phyloP scores from a whole-genome alignment of 176 grass and related monocot genomes.

The Aegilops sharonensis region DNA sequence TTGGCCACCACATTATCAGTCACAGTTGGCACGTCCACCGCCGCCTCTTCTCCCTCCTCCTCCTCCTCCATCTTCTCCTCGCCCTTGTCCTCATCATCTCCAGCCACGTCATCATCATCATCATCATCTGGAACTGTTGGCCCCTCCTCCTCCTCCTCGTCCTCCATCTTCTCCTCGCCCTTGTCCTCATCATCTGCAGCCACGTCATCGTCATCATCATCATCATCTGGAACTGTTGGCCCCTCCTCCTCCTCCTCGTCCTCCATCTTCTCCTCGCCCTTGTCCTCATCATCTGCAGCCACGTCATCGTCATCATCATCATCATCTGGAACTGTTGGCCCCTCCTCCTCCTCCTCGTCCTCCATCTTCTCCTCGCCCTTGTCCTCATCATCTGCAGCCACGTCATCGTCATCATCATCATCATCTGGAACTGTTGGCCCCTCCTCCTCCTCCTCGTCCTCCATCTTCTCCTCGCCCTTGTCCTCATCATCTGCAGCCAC shows the following conservation, averaged over 20 bases:
- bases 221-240: background rate
- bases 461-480: too few relatives aligned
- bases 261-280: too few relatives aligned
- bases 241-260: background rate
- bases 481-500: background rate
- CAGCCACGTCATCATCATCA: background rate
- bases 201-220: too few relatives aligned
- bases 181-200: too few relatives aligned
- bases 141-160: background rate
- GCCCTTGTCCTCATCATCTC: background rate
- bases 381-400: too few relatives aligned
- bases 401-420: too few relatives aligned
- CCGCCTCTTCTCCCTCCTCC: background rate
- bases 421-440: background rate
- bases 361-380: too few relatives aligned
- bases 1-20: background rate
- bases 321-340: background rate
- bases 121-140: background rate
- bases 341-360: background rate
- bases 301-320: background rate
- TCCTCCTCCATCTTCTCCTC: background rate
- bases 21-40: too few relatives aligned
- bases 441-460: background rate
- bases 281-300: background rate
- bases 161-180: too few relatives aligned